Conservation (phyloP, 768 basidiomycete genomes). For the Naematelia aurantialba region DNA sequence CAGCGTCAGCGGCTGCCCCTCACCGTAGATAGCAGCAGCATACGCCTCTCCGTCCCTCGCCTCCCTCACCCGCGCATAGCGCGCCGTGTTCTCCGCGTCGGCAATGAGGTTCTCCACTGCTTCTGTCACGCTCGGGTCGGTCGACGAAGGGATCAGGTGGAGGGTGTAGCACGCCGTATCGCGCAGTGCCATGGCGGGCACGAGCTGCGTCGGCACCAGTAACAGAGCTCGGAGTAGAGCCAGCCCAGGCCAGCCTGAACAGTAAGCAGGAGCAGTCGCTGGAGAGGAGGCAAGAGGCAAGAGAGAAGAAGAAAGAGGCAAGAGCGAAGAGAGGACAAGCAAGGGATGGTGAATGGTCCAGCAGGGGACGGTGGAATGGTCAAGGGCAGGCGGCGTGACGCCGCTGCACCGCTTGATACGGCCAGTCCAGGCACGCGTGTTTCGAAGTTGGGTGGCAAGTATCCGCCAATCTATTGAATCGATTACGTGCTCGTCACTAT, state of each 20-base stretch:
- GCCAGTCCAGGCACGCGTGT: too few relatives aligned
- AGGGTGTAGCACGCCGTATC: slow-evolving; percentile 6
- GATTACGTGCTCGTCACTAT: too few relatives aligned
- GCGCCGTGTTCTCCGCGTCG: slow-evolving; percentile 1
- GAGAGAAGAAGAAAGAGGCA: background rate
- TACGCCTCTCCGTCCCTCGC: slow-evolving; percentile 29
- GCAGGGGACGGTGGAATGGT: too few relatives aligned
- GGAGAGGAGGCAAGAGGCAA: background rate
- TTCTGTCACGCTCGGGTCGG: background rate
- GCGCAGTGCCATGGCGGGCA: background rate
- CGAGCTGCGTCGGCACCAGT: too few relatives aligned
- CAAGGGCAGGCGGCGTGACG: too few relatives aligned
- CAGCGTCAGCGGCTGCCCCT: too few relatives aligned
- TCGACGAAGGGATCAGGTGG: background rate
- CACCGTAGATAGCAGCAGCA: slow-evolving; percentile 35
- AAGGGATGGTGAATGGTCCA: background rate
- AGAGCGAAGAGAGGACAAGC: background rate
- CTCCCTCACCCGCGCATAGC: slow-evolving; percentile 33
- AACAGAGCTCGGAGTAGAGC: too few relatives aligned
- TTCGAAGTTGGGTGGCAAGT: too few relatives aligned
- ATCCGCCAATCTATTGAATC: too few relatives aligned
- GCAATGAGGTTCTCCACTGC: background rate
- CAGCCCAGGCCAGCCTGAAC: too few relatives aligned
- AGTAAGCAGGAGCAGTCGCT: background rate
- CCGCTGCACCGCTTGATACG: too few relatives aligned